Base-by-base conservation (phyloP, 139 green algal genomes). In the Spirogloea muscicola region DNA sequence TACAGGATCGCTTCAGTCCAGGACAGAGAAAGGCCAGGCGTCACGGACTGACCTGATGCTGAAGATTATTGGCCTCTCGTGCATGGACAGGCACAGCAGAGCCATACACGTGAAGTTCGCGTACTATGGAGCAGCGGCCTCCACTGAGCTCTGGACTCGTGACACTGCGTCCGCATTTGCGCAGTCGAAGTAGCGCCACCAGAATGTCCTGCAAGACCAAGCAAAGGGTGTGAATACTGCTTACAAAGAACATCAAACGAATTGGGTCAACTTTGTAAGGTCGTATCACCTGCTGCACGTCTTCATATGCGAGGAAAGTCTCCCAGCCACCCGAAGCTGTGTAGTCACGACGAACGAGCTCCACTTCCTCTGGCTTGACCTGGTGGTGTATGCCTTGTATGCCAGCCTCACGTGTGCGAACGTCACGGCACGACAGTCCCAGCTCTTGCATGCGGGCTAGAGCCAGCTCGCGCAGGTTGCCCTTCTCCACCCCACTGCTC, bases 101-200 rank as follows among this genome's bases (percentile, higher is more conserved):
- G 59, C 94, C 94, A 72, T 98, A 98, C 63, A 98, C 94, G 63
- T 98, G 94, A 74, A 98, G 87, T 85, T 98, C 94, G 3, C 94
- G 88, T 43, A 98, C 91, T 18, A 98, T 91, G 55, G 89, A 94
- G 69, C 85, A 80, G 61, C 82, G 82, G 16, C 90, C 90, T 13
- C 78, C 66, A n/a, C n/a, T n/a, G 42, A 98, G 86, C 72, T 92
- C 88, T 0, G 90, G 87, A 1, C 49, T 71, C 21, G 63, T 79
- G 6, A 38, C 66, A 36, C 62, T 77, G 40, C 27, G 61, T 18
- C 36, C 59, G 52, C 66, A 79, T 36, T 57, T 49, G 37, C 82
- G 71, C 49, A 86, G 49, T 37, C 94, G 84, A 69, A 98, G 88
- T 68, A 98, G 85, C 2, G 93, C 94, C 5, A 98, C 85, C 33